These are phyloP conservation scores for Vickermania ingenoplastis DNA, from an alignment of 208 protist species.

Conservation along the genomic window DNA sequence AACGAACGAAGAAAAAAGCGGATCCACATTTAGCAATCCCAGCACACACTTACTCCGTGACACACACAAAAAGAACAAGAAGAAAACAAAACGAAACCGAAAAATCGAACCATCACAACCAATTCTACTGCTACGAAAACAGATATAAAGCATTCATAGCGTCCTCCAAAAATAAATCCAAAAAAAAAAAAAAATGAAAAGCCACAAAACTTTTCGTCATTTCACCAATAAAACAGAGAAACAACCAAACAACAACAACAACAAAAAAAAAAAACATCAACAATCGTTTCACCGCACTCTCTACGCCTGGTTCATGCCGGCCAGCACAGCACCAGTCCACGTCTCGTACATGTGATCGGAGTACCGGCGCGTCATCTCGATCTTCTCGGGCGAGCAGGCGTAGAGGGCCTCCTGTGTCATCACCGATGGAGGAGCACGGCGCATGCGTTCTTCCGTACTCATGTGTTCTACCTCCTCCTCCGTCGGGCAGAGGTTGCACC, in stretches of 20 bases:
- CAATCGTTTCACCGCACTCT: background rate
- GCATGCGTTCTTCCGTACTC: slow-evolving; percentile 4
- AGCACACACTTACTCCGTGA: background rate
- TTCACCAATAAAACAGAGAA: background rate
- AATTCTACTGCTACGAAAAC: too few relatives aligned
- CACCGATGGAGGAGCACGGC: slow-evolving; percentile 2
- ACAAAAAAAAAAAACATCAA: too few relatives aligned
- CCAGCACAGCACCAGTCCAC: slow-evolving; percentile 16
- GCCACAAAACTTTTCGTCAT: too few relatives aligned
- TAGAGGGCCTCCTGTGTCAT: slow-evolving; percentile 13
- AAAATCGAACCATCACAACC: background rate
- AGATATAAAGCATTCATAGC: too few relatives aligned
- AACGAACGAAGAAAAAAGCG: background rate
- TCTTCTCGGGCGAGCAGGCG: slow-evolving; percentile 6
- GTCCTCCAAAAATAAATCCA: too few relatives aligned
- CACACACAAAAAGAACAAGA: background rate
- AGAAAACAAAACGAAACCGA: background rate
- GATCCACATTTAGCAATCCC: background rate
- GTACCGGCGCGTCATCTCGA: slow-evolving; percentile 13
- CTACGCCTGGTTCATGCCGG: background rate
- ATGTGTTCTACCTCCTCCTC: slow-evolving; percentile 10
- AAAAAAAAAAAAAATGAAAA: too few relatives aligned
- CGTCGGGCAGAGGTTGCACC: slow-evolving; percentile 7
- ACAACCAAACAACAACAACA: background rate
- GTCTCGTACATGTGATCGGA: slow-evolving; percentile 20